Evolutionary conservation across 78 protist genomes (phyloP).

Genomic region (Speleostelium caveatum): DNA sequence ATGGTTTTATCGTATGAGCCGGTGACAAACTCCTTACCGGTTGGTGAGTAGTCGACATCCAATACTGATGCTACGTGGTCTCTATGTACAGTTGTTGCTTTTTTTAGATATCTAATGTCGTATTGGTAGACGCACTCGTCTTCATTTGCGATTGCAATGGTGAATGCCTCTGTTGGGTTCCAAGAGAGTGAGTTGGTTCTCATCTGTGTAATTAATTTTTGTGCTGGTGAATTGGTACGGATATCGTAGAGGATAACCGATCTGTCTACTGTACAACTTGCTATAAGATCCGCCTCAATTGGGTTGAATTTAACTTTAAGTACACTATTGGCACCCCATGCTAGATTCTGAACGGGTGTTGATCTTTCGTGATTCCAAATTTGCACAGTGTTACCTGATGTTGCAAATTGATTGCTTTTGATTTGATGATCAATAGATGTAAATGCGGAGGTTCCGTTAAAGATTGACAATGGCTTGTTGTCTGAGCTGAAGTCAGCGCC

Average conservation of each 20-base stretch:
- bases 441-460: slow-evolving; percentile 37
- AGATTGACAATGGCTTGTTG: background rate
- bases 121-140: slow-evolving; percentile 95
- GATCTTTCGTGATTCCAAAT: slow-evolving; percentile 87
- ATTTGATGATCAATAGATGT: slow-evolving; percentile 73
- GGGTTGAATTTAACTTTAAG: slow-evolving; percentile 88
- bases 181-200: slow-evolving; percentile 85
- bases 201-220: slow-evolving; percentile 82
- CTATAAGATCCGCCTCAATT: slow-evolving; percentile 86
- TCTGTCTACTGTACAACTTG: slow-evolving; percentile 88
- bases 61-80: slow-evolving; percentile 96
- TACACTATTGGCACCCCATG: slow-evolving; percentile 94
- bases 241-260: slow-evolving; percentile 92
- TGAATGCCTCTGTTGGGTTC: slow-evolving; percentile 95
- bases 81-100: slow-evolving; percentile 88
- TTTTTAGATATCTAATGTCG: slow-evolving; percentile 93
- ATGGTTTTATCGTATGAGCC: slow-evolving; percentile 95
- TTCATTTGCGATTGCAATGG: slow-evolving; percentile 91
- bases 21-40: slow-evolving; percentile 94
- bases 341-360: slow-evolving; percentile 79
- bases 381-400: slow-evolving; percentile 68
- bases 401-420: slow-evolving; percentile 69
- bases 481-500: slow-evolving; percentile 28
- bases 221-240: slow-evolving; percentile 76
- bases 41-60: slow-evolving; percentile 95